phyloP scores from a whole-genome alignment of 2,329 filamentous ascomycete genomes.

The Penicillium sp. region DNA sequence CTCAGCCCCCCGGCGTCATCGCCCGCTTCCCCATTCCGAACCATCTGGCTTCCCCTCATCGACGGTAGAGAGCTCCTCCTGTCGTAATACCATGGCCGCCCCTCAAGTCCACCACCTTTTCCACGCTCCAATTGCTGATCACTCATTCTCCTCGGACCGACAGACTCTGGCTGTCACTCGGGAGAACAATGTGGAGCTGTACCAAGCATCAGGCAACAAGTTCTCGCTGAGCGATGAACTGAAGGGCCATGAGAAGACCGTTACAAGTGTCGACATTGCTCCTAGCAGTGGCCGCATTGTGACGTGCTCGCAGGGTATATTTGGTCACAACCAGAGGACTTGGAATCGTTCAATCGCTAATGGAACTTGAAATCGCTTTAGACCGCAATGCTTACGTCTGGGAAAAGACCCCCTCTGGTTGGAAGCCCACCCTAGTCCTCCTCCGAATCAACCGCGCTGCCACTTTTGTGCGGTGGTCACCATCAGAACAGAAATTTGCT shows the following conservation, averaged over 20 bases:
- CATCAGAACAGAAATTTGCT: constrained; percentile 94
- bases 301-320: constrained; percentile 86
- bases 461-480: constrained; percentile 96
- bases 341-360: neutral
- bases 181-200: constrained; percentile 87
- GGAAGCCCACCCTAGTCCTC: constrained; percentile 95
- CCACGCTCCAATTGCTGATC: constrained; percentile 92
- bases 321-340: neutral
- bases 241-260: constrained; percentile 93
- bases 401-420: constrained; percentile 88
- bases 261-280: constrained; percentile 95
- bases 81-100: constrained; percentile 71
- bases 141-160: constrained; percentile 94
- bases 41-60: constrained; percentile 27
- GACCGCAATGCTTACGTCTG: constrained; percentile 98
- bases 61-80: constrained; percentile 99
- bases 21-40: neutral
- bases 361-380: constrained; percentile 38
- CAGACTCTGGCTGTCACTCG: constrained; percentile 84
- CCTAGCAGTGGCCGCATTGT: constrained; percentile 89
- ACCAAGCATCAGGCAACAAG: constrained; percentile 66
- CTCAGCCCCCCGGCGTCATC: constrained; percentile 3
- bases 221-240: constrained; percentile 89
- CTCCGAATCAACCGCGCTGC: constrained; percentile 95
- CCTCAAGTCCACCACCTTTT: constrained; percentile 97